Conservation (phyloP, 805 yeast genomes). For the Cyberlindnera xylosilytica region DNA sequence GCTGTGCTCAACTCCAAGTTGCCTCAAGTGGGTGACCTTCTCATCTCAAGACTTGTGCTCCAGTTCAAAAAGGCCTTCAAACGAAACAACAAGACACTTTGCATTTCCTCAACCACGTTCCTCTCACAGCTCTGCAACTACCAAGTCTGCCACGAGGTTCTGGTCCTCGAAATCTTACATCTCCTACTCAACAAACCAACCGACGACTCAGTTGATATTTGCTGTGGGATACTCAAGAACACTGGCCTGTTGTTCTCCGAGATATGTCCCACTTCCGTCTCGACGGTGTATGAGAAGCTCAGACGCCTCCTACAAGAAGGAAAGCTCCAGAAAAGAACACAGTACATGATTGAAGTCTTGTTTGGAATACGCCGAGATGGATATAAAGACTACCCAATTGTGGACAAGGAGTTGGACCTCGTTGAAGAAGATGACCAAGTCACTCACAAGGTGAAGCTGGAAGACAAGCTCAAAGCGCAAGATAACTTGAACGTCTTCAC, state of each 20-base stretch:
- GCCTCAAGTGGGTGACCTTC: conserved; percentile 63
- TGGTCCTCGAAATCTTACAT: conserved; percentile 50
- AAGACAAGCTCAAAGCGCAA: conserved; percentile 45
- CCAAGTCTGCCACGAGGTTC: conserved; percentile 53
- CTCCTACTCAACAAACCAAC: conserved; percentile 46
- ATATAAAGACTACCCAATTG: conserved; percentile 36
- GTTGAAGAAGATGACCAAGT: conserved; percentile 62
- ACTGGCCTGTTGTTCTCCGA: conserved; percentile 51
- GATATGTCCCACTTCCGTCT: conserved; percentile 41
- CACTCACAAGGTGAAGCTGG: conserved; percentile 53
- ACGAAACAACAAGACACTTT: conserved; percentile 40
- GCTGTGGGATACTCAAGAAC: conserved; percentile 45
- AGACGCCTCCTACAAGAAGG: conserved; percentile 59
- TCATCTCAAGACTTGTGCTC: conserved; percentile 50
- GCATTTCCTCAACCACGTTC: conserved; percentile 45
- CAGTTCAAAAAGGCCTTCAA: conserved; percentile 56
- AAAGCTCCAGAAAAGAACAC: conserved; percentile 39
- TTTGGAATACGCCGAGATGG: conserved; percentile 47
- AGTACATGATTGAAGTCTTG: conserved; percentile 45
- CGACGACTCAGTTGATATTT: conserved; percentile 54
- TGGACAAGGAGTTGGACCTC: conserved; percentile 50
- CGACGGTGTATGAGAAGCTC: conserved; percentile 56
- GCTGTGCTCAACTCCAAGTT: conserved; percentile 62
- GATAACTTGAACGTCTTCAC: conserved; percentile 48
- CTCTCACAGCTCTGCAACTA: conserved; percentile 63